Evolutionary conservation across 495 filamentous ascomycete species (phyloP).

Genomic region (Penicillium atrosanguineum): DNA sequence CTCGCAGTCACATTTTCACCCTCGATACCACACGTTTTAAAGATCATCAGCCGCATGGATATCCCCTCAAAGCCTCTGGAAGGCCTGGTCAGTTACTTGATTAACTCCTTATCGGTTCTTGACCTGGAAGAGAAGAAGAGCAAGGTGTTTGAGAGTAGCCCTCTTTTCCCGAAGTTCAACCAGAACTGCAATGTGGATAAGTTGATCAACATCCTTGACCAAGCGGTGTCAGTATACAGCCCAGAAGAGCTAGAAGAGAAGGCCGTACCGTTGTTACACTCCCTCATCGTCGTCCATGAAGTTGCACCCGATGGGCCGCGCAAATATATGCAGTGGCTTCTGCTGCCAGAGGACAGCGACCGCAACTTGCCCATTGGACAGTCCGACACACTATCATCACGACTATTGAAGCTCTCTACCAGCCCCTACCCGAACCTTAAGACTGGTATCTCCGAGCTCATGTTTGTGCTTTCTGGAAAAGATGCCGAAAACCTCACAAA

Average conservation of each 20-base stretch:
- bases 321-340: conserved; percentile 58
- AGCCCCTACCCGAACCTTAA: conserved; percentile 70
- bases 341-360: conserved; percentile 79
- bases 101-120: conserved; percentile 80
- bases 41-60: conserved; percentile 59
- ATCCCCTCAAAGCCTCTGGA: conserved; percentile 58
- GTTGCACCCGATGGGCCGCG: conserved; percentile 64
- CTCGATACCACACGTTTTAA: conserved; percentile 69
- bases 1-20: conserved; percentile 57
- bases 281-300: conserved; percentile 70
- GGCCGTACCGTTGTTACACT: conserved; percentile 67
- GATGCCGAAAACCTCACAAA: conserved; percentile 69
- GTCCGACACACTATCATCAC: conserved; percentile 69
- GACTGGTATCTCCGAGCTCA: conserved; percentile 70
- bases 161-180: conserved; percentile 66
- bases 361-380: conserved; percentile 76
- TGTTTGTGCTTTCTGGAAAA: conserved; percentile 83
- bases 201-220: conserved; percentile 71
- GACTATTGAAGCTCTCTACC: conserved; percentile 76
- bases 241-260: conserved; percentile 66
- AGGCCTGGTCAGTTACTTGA: conserved; percentile 57
- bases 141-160: conserved; percentile 36
- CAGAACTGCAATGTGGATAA: conserved; percentile 61
- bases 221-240: conserved; percentile 56
- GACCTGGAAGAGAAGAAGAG: conserved; percentile 56